Evolutionary conservation across 805 yeast species (phyloP).

Genomic region (Torulaspora franciscae): DNA sequence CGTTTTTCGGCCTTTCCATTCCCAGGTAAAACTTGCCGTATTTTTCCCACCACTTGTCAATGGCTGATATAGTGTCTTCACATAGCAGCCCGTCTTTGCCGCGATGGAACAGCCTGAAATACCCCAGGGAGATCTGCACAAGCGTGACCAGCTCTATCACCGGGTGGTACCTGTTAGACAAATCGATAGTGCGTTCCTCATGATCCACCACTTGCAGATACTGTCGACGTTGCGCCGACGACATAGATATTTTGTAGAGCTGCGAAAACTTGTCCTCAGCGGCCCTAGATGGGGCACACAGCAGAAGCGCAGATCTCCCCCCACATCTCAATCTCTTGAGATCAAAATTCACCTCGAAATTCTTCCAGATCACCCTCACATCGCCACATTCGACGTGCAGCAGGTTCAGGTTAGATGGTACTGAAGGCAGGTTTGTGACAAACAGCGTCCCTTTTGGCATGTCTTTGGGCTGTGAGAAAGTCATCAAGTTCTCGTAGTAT

Average conservation of each 20-base stretch:
- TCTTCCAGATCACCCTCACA: constrained; percentile 44
- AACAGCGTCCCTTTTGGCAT: constrained; percentile 59
- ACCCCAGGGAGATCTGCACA: constrained; percentile 70
- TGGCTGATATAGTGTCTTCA: constrained; percentile 66
- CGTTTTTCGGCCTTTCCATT: constrained; percentile 35
- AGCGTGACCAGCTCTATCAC: constrained; percentile 68
- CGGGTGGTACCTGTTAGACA: constrained; percentile 43
- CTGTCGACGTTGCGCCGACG: constrained; percentile 6
- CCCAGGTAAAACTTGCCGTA: constrained; percentile 46
- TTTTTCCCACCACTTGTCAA: constrained; percentile 74
- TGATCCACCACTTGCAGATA: constrained; percentile 10
- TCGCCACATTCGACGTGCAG: constrained; percentile 66
- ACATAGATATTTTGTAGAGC: constrained; percentile 53
- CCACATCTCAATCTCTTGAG: constrained; percentile 74
- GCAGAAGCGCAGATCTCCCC: constrained; percentile 73
- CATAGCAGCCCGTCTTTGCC: constrained; percentile 85
- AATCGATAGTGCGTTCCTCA: background rate
- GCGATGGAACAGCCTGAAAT: constrained; percentile 57
- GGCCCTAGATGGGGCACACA: constrained; percentile 69
- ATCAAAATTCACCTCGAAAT: constrained; percentile 70
- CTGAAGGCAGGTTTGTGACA: constrained; percentile 75
- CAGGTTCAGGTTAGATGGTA: constrained; percentile 69
- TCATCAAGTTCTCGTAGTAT: constrained; percentile 60
- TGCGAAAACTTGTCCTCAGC: constrained; percentile 77
- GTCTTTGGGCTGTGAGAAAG: constrained; percentile 63